These are phyloP conservation scores for Xylaria acuta DNA, from an alignment of 495 filamentous ascomycete genomes.

Conservation along the genomic window DNA sequence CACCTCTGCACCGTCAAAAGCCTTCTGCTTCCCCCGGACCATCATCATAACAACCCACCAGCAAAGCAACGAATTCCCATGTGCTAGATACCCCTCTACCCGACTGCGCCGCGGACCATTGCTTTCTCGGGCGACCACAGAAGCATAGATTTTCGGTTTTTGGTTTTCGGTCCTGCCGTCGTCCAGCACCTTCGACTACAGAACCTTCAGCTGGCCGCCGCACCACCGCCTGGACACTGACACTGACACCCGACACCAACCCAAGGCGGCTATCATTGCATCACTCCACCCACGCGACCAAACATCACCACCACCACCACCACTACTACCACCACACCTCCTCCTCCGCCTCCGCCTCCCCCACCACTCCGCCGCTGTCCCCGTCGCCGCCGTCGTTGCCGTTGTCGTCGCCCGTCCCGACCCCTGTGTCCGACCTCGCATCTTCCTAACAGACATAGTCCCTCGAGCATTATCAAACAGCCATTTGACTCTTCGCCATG, in stretches of 20 bases:
- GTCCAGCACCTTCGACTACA: background rate
- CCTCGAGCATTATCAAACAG: slow-evolving; percentile 9
- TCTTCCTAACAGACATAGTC: background rate
- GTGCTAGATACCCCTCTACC: slow-evolving; percentile 28
- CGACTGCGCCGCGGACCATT: slow-evolving; percentile 17
- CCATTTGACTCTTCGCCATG: slow-evolving; percentile 49
- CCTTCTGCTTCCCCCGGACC: background rate
- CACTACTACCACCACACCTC: background rate
- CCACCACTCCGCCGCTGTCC: background rate
- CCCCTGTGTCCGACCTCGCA: slow-evolving; percentile 7
- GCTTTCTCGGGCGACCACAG: slow-evolving; percentile 16
- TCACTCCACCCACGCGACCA: slow-evolving; percentile 33
- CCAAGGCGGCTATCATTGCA: slow-evolving; percentile 28
- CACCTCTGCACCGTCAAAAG: slow-evolving; percentile 17
- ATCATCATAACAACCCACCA: slow-evolving; percentile 28
- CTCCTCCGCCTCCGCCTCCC: background rate
- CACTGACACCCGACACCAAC: slow-evolving; percentile 25
- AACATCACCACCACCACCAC: slow-evolving; percentile 23
- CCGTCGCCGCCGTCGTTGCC: slow-evolving; percentile 3
- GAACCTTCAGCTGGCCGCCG: background rate
- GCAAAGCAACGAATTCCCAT: slow-evolving; percentile 20
- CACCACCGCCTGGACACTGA: background rate
- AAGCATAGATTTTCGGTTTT: background rate
- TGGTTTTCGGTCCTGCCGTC: background rate
- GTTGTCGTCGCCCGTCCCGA: slow-evolving; percentile 12